Evolutionary conservation across 23 red algal genomes (phyloP), one percentile per base, ranked within the genome.

Genomic region (Gracilaria caudata): DNA sequence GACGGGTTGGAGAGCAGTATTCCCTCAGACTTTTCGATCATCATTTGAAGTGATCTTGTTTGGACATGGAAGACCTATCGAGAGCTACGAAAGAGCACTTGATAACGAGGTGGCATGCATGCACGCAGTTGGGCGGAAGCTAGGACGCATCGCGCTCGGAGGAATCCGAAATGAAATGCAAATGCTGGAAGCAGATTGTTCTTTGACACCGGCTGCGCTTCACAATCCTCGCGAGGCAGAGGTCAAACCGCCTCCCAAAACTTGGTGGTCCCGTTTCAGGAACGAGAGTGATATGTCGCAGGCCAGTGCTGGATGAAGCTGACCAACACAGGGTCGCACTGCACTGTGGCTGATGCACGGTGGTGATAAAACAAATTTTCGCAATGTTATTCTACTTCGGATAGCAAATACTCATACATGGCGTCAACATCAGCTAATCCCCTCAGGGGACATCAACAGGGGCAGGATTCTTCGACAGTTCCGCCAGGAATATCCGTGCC

Each of bases 81-180:
- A 70, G 46, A 72, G 44, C 21, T 80, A 57, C 19, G 51, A 57
- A 60, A 63, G 51, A 39, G n/a, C 43, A 14, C 20, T 57, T 9
- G 32, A 60, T 24, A 29, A 60, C 17, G 46, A 80, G 32, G 51
- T 51, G 5, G 44, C 77, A 20, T 77, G 85, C 72, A 39, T 89
- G 34, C 53, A 89, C 39, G 72, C 51, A 19, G 55, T 89, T 7
- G 73, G 51, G 6, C n/a, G 53, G 20, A 45, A 58, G 26, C 35
- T 77, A 4, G 55, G 37, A 13, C 68, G 61, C 30, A 40, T 89
- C 53, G 13, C 77, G 14, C 26, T 89, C 14, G 85, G 85, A 13
- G 74, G 72, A 45, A 24, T 64, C 6, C 30, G 54, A 51, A 86
- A 75, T 38, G 46, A 70, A 49, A 64, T 86, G 25, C 44, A 86